A percentile compares a stretch with the other conserved stretches of the same genome.
These are phyloP conservation scores for Moesziomyces antarcticus DNA, from an alignment of 1,284 basidiomycete genomes.

Conservation along the genomic window DNA sequence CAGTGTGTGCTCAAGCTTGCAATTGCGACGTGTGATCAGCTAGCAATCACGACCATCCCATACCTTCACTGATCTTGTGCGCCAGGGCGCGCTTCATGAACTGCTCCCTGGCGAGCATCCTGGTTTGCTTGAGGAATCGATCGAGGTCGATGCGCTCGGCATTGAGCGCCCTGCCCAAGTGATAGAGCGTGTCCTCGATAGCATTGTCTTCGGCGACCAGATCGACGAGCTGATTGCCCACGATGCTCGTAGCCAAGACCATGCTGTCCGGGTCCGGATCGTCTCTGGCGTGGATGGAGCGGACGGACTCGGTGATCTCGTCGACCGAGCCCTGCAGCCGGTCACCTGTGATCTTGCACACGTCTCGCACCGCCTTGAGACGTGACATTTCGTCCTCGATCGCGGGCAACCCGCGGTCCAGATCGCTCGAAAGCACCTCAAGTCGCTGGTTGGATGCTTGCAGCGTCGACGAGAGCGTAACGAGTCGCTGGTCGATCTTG, in stretches of 20 bases:
- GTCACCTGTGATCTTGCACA: constrained; percentile 81
- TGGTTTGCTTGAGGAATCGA: constrained; percentile 63
- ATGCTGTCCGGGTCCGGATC: constrained; percentile 56
- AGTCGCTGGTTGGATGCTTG: constrained; percentile 79
- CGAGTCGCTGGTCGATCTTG: constrained; percentile 78
- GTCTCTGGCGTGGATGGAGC: constrained; percentile 69
- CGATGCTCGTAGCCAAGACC: constrained; percentile 61
- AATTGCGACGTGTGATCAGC: background rate
- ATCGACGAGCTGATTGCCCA: constrained; percentile 76
- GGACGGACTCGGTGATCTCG: constrained; percentile 76
- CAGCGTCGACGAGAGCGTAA: constrained; percentile 76
- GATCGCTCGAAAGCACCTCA: constrained; percentile 81
- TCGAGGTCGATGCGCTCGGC: constrained; percentile 72
- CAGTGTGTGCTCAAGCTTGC: background rate
- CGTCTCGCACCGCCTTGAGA: constrained; percentile 91
- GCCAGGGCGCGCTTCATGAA: constrained; percentile 64
- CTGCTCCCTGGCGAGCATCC: constrained; percentile 64
- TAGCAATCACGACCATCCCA: constrained; percentile 43
- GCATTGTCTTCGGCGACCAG: constrained; percentile 98
- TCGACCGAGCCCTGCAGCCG: constrained; percentile 76
- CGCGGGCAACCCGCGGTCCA: constrained; percentile 88
- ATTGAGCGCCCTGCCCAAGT: constrained; percentile 91
- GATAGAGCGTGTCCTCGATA: constrained; percentile 97
- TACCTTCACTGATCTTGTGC: constrained; percentile 57
- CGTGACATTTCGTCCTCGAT: constrained; percentile 94